Evolutionary conservation across 2,329 filamentous ascomycete genomes (phyloP).

Genomic region (Lasiodiplodia hormozganensis): DNA sequence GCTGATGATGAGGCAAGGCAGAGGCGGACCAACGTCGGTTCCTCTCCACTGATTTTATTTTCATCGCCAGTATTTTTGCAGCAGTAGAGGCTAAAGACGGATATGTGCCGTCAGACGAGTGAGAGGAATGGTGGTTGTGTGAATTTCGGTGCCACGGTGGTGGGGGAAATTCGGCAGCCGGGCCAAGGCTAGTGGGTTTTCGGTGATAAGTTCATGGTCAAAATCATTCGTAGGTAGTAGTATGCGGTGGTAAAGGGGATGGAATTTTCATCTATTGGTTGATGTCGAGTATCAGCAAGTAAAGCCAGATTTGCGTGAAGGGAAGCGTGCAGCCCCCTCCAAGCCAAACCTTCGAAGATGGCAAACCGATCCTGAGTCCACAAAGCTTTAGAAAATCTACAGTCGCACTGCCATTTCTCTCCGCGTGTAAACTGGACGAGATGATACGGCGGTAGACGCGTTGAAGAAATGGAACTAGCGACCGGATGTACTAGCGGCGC

Average conservation of each 20-base stretch:
- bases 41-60: too few species aligned
- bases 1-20: too few species aligned
- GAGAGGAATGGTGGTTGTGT: background rate
- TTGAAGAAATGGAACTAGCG: background rate
- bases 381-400: background rate
- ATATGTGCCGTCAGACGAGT: background rate
- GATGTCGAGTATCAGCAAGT: background rate
- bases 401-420: constrained; percentile 1
- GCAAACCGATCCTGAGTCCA: background rate
- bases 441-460: background rate
- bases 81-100: background rate
- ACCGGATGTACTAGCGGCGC: background rate
- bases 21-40: too few species aligned
- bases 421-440: background rate
- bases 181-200: background rate
- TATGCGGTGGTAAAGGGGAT: background rate
- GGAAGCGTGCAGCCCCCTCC: background rate
- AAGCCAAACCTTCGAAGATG: background rate
- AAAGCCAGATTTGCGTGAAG: background rate
- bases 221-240: background rate
- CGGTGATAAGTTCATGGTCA: background rate
- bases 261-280: background rate
- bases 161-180: background rate
- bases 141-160: background rate
- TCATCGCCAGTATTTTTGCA: too few species aligned